These are phyloP conservation scores for Pichia occidentalis DNA, from an alignment of 805 yeast genomes.

Conservation along the genomic window DNA sequence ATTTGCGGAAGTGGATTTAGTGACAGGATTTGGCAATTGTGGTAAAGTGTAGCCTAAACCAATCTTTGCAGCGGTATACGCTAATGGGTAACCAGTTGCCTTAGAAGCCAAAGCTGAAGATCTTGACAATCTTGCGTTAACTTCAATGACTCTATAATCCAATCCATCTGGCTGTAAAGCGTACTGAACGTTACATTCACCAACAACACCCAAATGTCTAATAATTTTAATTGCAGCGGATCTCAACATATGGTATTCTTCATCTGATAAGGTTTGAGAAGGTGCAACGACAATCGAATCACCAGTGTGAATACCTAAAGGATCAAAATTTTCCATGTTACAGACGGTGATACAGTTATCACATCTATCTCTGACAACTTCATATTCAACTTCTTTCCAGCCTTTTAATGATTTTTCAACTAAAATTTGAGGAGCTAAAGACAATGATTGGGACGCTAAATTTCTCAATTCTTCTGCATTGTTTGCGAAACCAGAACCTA, in stretches of 20 bases:
- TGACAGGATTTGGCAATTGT: slow-evolving; percentile 92
- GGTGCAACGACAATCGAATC: slow-evolving; percentile 99
- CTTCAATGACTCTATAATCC: slow-evolving; percentile 95
- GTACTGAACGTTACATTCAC: slow-evolving; percentile 98
- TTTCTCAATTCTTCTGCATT: slow-evolving; percentile 77
- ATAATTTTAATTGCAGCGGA: slow-evolving; percentile 95
- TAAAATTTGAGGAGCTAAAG: slow-evolving; percentile 88
- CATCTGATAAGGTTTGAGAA: slow-evolving; percentile 93
- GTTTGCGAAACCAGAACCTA: slow-evolving; percentile 95
- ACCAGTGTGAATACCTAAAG: slow-evolving; percentile 97
- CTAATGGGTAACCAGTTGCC: slow-evolving; percentile 98
- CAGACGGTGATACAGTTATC: slow-evolving; percentile 98
- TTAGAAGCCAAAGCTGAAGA: slow-evolving; percentile 97
- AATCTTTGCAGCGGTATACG: slow-evolving; percentile 97
- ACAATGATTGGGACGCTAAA: slow-evolving; percentile 81
- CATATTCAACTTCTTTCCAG: slow-evolving; percentile 98
- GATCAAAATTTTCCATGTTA: slow-evolving; percentile 98
- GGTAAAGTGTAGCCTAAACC: slow-evolving; percentile 93
- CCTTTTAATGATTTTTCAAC: slow-evolving; percentile 97
- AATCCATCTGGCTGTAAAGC: slow-evolving; percentile 93
- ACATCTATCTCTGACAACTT: slow-evolving; percentile 93
- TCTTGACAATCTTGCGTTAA: slow-evolving; percentile 92
- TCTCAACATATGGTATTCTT: slow-evolving; percentile 96
- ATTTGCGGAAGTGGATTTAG: slow-evolving; percentile 92
- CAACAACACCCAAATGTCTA: slow-evolving; percentile 97